These are phyloP conservation scores for Coniferiporia weirii DNA, from an alignment of 1,284 basidiomycete genomes.

Conservation along the genomic window DNA sequence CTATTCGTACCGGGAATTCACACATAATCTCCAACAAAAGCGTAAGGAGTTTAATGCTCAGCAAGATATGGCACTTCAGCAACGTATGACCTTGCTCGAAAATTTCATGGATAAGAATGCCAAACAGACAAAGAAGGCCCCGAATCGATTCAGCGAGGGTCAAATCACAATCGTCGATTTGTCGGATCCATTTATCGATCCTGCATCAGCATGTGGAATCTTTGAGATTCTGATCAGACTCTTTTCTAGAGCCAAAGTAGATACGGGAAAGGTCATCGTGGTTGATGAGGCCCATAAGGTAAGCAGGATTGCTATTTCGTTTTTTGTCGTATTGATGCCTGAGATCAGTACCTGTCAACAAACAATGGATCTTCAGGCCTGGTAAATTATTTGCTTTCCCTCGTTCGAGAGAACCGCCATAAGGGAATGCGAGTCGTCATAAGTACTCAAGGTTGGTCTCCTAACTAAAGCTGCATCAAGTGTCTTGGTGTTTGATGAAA, in stretches of 20 bases:
- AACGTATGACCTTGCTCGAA: conserved; percentile 49
- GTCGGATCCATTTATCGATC: conserved; percentile 68
- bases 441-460: conserved; percentile 55
- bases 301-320: conserved; percentile 13
- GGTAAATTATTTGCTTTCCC: conserved; percentile 49
- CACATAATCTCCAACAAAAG: conserved; percentile 37
- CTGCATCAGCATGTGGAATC: conserved; percentile 56
- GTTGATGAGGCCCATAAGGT: conserved; percentile 77
- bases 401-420: conserved; percentile 68
- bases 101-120: conserved; percentile 41
- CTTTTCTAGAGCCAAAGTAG: conserved; percentile 57
- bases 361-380: conserved; percentile 51
- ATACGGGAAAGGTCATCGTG: conserved; percentile 63
- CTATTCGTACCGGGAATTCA: conserved; percentile 44
- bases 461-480: too few species aligned
- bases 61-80: conserved; percentile 50
- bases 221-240: conserved; percentile 65
- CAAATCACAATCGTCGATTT: conserved; percentile 61
- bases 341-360: conserved; percentile 50
- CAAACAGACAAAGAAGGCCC: conserved; percentile 13
- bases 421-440: conserved; percentile 67
- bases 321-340: not conserved
- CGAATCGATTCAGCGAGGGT: conserved; percentile 43
- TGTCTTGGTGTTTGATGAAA: conserved; percentile 16
- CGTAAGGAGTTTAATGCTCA: conserved; percentile 48